phyloP scores from a whole-genome alignment of 2,329 filamentous ascomycete species.

The Chrysosporium queenslandicum region DNA sequence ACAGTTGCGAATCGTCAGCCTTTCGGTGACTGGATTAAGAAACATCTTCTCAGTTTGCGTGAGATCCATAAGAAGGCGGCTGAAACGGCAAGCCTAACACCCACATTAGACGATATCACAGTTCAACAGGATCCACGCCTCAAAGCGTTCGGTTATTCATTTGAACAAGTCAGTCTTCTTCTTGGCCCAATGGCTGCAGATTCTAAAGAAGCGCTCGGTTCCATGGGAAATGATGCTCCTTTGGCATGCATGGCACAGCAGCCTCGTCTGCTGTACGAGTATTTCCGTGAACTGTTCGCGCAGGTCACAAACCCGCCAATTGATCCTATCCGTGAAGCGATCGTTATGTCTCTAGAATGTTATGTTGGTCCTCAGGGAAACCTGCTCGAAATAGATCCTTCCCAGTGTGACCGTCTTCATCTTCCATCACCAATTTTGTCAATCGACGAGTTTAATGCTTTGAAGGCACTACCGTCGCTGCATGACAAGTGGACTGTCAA shows the following conservation, averaged over 20 bases:
- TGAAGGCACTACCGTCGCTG: slow-evolving; percentile 64
- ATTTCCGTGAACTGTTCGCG: slow-evolving; percentile 94
- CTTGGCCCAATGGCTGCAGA: slow-evolving; percentile 94
- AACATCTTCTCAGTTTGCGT: slow-evolving; percentile 72
- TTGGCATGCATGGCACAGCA: slow-evolving; percentile 84
- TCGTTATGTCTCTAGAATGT: slow-evolving; percentile 95
- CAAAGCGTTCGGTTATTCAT: slow-evolving; percentile 83
- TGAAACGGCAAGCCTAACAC: slow-evolving; percentile 51
- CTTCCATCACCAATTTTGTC: slow-evolving; percentile 83
- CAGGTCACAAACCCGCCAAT: slow-evolving; percentile 98
- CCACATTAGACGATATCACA: slow-evolving; percentile 56
- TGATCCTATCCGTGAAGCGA: slow-evolving; percentile 91
- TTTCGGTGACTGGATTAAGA: slow-evolving; percentile 80
- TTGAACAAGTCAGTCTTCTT: slow-evolving; percentile 86
- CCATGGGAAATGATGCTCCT: slow-evolving; percentile 95
- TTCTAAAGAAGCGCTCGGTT: slow-evolving; percentile 91
- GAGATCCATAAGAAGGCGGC: slow-evolving; percentile 54
- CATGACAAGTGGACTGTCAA: slow-evolving; percentile 78
- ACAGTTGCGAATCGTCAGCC: slow-evolving; percentile 78
- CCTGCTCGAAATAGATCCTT: slow-evolving; percentile 81
- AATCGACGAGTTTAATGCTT: slow-evolving; percentile 78
- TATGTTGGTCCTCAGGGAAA: slow-evolving; percentile 96
- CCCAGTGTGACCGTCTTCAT: slow-evolving; percentile 75
- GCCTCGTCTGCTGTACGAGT: slow-evolving; percentile 82
- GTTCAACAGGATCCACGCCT: slow-evolving; percentile 78